These are phyloP conservation scores for Xerocomellus dryophilus DNA, from an alignment of 768 basidiomycete species.

Conservation along the genomic window DNA sequence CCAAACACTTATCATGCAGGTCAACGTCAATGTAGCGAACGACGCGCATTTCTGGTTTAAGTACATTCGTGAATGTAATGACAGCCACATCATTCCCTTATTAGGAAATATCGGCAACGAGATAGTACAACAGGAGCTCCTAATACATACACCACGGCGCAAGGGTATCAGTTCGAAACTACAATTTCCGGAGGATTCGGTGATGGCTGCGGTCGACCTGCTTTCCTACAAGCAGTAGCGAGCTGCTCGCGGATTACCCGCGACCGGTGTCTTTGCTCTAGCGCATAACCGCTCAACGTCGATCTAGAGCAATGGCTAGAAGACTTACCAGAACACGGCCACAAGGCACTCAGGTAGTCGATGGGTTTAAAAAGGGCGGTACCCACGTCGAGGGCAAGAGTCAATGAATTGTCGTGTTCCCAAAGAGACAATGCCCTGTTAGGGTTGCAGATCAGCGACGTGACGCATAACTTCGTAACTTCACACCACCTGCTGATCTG, in stretches of 20 bases:
- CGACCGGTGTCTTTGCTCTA: constrained; percentile 54
- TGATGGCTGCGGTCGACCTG: constrained; percentile 45
- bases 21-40: constrained; percentile 15
- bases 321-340: constrained; percentile 60
- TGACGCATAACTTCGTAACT: not conserved
- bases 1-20: constrained; percentile 14
- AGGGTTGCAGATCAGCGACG: constrained; percentile 10
- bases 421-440: constrained; percentile 55
- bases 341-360: constrained; percentile 58
- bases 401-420: constrained; percentile 56
- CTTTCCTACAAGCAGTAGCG: constrained; percentile 43
- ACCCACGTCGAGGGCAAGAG: constrained; percentile 59
- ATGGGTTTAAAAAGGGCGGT: constrained; percentile 57
- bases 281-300: constrained; percentile 4
- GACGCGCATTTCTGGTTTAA: constrained; percentile 22
- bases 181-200: constrained; percentile 21
- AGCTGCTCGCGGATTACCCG: constrained; percentile 46
- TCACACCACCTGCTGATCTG: constrained; percentile 54
- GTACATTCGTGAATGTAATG: constrained; percentile 17
- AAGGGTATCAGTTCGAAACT: not conserved
- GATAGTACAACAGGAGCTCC: not conserved
- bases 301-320: not conserved
- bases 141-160: not conserved
- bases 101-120: constrained; percentile 19
- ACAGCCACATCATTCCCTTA: constrained; percentile 26